phyloP scores from a whole-genome alignment of 2,329 filamentous ascomycete genomes.

The Alternaria panax region DNA sequence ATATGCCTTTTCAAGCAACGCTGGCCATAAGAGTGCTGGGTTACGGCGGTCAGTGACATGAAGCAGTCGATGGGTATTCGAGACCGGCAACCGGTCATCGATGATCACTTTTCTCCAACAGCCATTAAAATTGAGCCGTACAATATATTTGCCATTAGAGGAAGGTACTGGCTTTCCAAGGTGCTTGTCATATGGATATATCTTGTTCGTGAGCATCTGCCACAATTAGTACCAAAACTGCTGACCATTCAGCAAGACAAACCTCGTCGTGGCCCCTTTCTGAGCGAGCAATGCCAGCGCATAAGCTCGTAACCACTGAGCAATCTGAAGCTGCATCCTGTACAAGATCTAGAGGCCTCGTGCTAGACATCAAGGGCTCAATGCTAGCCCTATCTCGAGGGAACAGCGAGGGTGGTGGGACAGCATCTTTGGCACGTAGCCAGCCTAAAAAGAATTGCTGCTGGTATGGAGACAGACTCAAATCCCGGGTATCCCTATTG shows the following conservation, averaged over 20 bases:
- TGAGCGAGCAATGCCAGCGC: constrained; percentile 76
- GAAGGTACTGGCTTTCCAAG: constrained; percentile 68
- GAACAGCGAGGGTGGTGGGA: constrained; percentile 57
- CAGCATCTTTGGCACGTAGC: constrained; percentile 76
- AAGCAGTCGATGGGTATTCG: constrained; percentile 75
- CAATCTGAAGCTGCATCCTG: constrained; percentile 97
- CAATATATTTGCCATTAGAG: constrained; percentile 84
- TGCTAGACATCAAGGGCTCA: constrained; percentile 64
- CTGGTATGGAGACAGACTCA: constrained; percentile 79
- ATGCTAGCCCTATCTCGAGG: constrained; percentile 36
- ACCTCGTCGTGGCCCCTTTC: constrained; percentile 74
- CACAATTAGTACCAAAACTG: constrained; percentile 14
- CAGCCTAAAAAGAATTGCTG: constrained; percentile 79
- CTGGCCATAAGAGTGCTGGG: constrained; percentile 85
- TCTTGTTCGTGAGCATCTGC: constrained; percentile 73
- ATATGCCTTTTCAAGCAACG: constrained; percentile 94
- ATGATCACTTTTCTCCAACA: constrained; percentile 86
- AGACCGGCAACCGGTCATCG: constrained; percentile 85
- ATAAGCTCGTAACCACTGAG: constrained; percentile 94
- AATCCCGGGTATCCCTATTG: constrained; percentile 68
- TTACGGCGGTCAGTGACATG: constrained; percentile 89
- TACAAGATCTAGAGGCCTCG: constrained; percentile 77
- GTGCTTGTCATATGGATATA: constrained; percentile 76
- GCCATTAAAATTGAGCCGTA: constrained; percentile 95
- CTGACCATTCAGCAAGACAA: constrained; percentile 29